A percentile compares a stretch with the other conserved stretches of the same genome.
phyloP scores from a whole-genome alignment of 2,329 filamentous ascomycete genomes.

The Dothistroma pini region DNA sequence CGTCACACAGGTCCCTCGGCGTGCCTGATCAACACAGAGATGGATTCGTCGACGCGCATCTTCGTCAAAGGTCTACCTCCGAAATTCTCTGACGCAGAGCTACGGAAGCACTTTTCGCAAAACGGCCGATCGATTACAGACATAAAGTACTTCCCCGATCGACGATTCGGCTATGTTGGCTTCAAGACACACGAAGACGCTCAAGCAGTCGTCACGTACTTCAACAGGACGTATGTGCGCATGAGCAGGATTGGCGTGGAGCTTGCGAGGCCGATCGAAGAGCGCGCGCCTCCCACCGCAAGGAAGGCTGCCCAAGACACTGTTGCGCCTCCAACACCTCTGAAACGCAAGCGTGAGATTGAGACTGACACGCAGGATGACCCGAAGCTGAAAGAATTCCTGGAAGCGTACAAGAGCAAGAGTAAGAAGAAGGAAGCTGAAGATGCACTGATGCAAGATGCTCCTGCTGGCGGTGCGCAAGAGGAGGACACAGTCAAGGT shows the following conservation, averaged over 20 bases:
- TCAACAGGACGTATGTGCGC: conserved; percentile 90
- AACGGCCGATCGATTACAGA: conserved; percentile 77
- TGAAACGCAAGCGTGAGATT: conserved; percentile 65
- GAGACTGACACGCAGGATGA: conserved; percentile 51
- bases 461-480: neutral
- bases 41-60: conserved; percentile 71
- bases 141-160: conserved; percentile 81
- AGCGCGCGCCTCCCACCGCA: conserved; percentile 35
- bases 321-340: conserved; percentile 26
- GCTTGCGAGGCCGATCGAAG: conserved; percentile 69
- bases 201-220: conserved; percentile 81
- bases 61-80: conserved; percentile 75
- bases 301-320: conserved; percentile 18
- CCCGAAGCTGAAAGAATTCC: conserved; percentile 79
- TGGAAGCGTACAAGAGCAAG: conserved; percentile 74
- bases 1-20: conserved; percentile 1
- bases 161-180: conserved; percentile 92
- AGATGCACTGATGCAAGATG: conserved; percentile 39
- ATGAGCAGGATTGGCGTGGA: conserved; percentile 94
- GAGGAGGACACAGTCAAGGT: conserved; percentile 26
- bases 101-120: conserved; percentile 79
- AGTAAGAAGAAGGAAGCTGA: conserved; percentile 46
- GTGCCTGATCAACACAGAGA: conserved; percentile 13
- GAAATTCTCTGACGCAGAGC: conserved; percentile 76
- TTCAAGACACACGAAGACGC: conserved; percentile 83